Conservation (phyloP, 495 filamentous ascomycete genomes). For the Pyrenula aspistea region DNA sequence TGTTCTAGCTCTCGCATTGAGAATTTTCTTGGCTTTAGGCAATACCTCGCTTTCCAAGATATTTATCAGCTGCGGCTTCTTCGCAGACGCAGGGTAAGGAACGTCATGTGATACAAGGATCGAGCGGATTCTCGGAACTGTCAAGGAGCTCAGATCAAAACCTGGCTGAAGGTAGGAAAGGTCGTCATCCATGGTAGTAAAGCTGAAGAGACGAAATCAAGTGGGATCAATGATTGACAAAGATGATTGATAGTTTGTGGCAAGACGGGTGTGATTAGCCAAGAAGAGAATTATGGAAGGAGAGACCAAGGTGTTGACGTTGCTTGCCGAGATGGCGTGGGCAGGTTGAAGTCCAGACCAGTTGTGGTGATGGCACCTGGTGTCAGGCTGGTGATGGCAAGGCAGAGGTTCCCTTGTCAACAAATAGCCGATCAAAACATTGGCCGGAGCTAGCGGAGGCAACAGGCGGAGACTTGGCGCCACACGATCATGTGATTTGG, state of each 20-base stretch:
- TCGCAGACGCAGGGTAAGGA: conserved; percentile 69
- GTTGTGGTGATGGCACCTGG: no score
- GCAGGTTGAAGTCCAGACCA: no score
- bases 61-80: conserved; percentile 77
- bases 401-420: not conserved
- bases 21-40: conserved; percentile 62
- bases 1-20: conserved; percentile 60
- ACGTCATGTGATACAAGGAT: conserved; percentile 83
- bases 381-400: not conserved
- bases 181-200: conserved; percentile 49
- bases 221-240: no score
- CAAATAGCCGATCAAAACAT: not conserved
- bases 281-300: no score
- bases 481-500: no score
- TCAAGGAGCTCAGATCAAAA: conserved; percentile 75
- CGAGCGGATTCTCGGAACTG: conserved; percentile 72
- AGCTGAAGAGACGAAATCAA: conserved; percentile 1
- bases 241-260: no score
- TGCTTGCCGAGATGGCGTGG: no score
- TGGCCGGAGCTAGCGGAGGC: not conserved
- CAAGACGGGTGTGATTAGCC: no score
- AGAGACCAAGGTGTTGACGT: no score
- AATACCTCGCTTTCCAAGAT: conserved; percentile 71
- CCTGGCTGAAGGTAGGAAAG: conserved; percentile 70
- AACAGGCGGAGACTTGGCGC: not conserved